Base-by-base conservation (phyloP, 2,329 filamentous ascomycete species). In the Neonectria coccinea region DNA sequence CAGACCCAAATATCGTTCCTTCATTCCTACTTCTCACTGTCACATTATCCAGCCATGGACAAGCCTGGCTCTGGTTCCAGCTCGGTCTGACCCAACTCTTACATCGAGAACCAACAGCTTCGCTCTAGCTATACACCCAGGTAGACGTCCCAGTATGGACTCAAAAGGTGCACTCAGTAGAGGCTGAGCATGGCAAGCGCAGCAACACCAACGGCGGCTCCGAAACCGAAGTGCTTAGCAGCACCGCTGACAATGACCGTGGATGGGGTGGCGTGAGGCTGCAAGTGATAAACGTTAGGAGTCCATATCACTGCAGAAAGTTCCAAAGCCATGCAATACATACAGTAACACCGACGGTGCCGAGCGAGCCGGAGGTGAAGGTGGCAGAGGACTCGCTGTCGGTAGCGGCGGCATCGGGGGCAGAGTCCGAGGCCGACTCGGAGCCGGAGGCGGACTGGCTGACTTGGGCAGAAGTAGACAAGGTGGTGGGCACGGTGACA, bases 341-440 rank as follows among this genome's bases (percentile, higher is more conserved):
- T 45, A 69, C 67, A 45, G 59, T 67, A 33, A 59, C 42, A 9
- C 64, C 67, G 18, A 67, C 25, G 16, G 67, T 69, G 16, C 67
- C 67, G 14, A 69, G 11, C n/a, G 60, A 45, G 12, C 60, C 67
- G 2, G 31, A 42, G 18, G 67, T 63, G 22, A 47, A 48, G 5
- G 56, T 51, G 36, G 44, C 52, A 22, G 56, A 50, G 3, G 65
- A 45, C 9, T 12, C 60, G 31, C 50, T 36, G 18, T 41, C 39
- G 5, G 41, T 41, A 25, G 61, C 47, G 2, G 36, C 8, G 16
- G 36, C 36, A 16, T 20, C 39, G 5, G 39, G 4, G n/a, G 39
- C 41, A 20, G 58, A 11, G 33, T n/a, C 50, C 11, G 42, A 31
- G 25, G 61, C 48, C 5, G 48, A 33, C n/a, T 51, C 48, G n/a